A percentile compares a stretch with the other conserved stretches of the same genome.
These are phyloP conservation scores for Wickerhamomyces sp. DNA, from an alignment of 1,139 yeast genomes.

Conservation along the genomic window DNA sequence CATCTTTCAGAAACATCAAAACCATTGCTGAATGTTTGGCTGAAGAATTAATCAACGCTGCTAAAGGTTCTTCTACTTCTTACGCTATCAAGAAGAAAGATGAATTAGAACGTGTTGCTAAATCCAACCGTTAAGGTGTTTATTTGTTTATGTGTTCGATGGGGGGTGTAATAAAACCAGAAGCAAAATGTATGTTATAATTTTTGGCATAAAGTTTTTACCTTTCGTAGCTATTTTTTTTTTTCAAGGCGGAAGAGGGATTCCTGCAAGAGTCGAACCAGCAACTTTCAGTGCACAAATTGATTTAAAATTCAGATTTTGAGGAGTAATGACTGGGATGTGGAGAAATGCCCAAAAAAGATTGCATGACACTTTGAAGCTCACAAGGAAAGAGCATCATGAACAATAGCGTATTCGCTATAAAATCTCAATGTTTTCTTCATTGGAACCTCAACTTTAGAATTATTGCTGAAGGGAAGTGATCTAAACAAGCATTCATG, in stretches of 20 bases:
- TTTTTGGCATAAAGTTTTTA: slow-evolving; percentile 3
- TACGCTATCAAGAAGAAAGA: slow-evolving; percentile 99
- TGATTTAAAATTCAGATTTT: too few relatives aligned
- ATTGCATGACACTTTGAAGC: too few relatives aligned
- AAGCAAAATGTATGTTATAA: slow-evolving; percentile 11
- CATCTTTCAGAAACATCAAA: slow-evolving; percentile 99
- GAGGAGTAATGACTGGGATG: too few relatives aligned
- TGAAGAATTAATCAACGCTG: slow-evolving; percentile 99
- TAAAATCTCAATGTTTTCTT: not conserved
- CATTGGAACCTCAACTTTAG: too few relatives aligned
- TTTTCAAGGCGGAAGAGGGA: too few relatives aligned
- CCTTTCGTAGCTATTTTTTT: too few relatives aligned
- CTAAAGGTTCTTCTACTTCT: slow-evolving; percentile 99
- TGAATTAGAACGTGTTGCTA: slow-evolving; percentile 99
- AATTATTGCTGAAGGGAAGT: not conserved
- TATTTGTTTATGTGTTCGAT: slow-evolving; percentile 1
- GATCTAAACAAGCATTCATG: not conserved
- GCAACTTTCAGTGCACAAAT: too few relatives aligned
- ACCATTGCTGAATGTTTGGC: slow-evolving; percentile 99
- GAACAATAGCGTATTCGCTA: too few relatives aligned
- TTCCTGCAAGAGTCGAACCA: too few relatives aligned
- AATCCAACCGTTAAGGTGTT: slow-evolving; percentile 91
- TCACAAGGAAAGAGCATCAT: too few relatives aligned
- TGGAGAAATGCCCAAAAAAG: too few relatives aligned
- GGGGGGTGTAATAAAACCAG: slow-evolving; percentile 6